Evolutionary conservation across 2,329 filamentous ascomycete genomes (phyloP).

Genomic region (Leptographium radiaticola): DNA sequence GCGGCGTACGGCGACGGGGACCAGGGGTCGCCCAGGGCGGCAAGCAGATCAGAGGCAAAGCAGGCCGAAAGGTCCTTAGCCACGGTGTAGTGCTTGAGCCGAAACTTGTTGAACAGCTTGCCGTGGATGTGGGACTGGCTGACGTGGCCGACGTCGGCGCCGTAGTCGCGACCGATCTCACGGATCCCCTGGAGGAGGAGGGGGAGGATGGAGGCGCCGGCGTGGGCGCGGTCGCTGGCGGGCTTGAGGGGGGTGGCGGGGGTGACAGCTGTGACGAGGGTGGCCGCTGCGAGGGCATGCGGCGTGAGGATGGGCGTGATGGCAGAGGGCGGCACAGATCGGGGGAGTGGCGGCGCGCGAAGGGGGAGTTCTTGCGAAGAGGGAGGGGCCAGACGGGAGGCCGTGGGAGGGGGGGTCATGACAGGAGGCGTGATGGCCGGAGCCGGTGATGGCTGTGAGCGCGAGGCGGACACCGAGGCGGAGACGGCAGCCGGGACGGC

Average conservation of each 20-base stretch:
- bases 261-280: not conserved
- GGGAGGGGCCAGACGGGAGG: not conserved
- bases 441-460: not conserved
- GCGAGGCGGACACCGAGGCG: not conserved
- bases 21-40: slow-evolving; percentile 22
- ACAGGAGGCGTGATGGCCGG: not conserved
- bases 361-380: not conserved
- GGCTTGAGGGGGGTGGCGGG: not conserved
- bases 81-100: slow-evolving; percentile 22
- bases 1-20: slow-evolving; percentile 17
- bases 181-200: slow-evolving; percentile 12
- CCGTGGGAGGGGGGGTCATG: not conserved
- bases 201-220: not conserved
- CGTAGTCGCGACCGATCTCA: slow-evolving; percentile 16
- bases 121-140: slow-evolving; percentile 19
- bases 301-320: not conserved
- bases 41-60: slow-evolving; percentile 27
- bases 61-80: slow-evolving; percentile 30
- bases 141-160: slow-evolving; percentile 14
- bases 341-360: not conserved
- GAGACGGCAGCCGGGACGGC: not conserved
- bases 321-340: not conserved
- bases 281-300: not conserved
- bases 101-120: slow-evolving; percentile 25
- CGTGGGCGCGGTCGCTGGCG: too few relatives aligned